Evolutionary conservation across 2,329 filamentous ascomycete species (phyloP).

Genomic region (Colletotrichum noveboracense): DNA sequence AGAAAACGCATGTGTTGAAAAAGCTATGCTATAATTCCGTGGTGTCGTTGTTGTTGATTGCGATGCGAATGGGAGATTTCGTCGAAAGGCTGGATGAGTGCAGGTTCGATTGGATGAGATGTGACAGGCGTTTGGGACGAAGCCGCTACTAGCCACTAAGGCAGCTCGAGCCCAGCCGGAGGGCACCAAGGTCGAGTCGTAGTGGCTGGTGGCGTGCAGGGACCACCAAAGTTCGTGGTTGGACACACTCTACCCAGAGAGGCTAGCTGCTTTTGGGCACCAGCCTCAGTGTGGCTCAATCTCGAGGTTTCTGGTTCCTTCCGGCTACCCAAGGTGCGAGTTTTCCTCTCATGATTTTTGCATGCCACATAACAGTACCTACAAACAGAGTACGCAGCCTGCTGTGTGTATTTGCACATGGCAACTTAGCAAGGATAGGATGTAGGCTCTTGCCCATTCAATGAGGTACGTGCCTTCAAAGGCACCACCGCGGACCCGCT

Average conservation of each 20-base stretch:
- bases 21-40: neutral
- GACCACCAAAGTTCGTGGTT: neutral
- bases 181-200: neutral
- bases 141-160: neutral
- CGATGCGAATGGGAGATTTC: constrained; percentile 7
- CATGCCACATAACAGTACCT: neutral
- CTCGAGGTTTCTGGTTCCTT: neutral
- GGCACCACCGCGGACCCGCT: neutral
- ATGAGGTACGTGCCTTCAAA: neutral
- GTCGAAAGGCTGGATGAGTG: neutral
- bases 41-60: neutral
- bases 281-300: neutral
- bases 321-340: neutral
- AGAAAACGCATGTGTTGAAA: neutral
- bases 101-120: constrained; percentile 3
- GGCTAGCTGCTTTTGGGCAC: neutral
- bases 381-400: neutral
- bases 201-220: neutral
- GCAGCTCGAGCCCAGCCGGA: neutral
- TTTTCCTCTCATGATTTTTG: neutral
- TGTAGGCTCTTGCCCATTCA: neutral
- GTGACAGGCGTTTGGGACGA: neutral
- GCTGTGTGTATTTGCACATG: neutral
- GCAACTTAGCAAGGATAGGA: neutral
- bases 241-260: neutral